These are phyloP conservation scores for Stagonosporopsis rhizophila DNA, from an alignment of 2,329 filamentous ascomycete species.

Conservation along the genomic window DNA sequence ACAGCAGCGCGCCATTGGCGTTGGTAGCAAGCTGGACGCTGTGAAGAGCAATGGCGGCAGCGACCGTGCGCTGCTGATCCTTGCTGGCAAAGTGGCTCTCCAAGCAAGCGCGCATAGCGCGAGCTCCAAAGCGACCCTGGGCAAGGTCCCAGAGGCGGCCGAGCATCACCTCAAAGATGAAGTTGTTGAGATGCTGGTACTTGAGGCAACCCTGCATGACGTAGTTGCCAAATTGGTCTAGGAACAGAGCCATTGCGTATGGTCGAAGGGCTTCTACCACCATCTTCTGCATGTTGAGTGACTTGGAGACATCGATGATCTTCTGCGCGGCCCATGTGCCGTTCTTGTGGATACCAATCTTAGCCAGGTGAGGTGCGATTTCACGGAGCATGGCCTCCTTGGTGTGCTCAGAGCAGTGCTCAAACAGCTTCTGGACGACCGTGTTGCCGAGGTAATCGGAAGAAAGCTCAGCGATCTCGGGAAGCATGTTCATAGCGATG, in stretches of 20 bases:
- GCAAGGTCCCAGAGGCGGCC: slow-evolving; percentile 91
- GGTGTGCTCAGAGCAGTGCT: slow-evolving; percentile 88
- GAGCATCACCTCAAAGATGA: slow-evolving; percentile 98
- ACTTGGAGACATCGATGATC: slow-evolving; percentile 96
- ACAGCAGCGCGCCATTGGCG: slow-evolving; percentile 87
- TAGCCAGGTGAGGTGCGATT: slow-evolving; percentile 89
- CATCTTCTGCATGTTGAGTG: slow-evolving; percentile 78
- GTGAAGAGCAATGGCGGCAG: slow-evolving; percentile 92
- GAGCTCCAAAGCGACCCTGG: slow-evolving; percentile 91
- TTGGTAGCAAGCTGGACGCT: slow-evolving; percentile 97
- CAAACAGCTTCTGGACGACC: slow-evolving; percentile 98
- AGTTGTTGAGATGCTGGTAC: slow-evolving; percentile 89
- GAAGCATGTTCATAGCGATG: slow-evolving; percentile 91
- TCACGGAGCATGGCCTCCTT: slow-evolving; percentile 90
- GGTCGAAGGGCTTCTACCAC: slow-evolving; percentile 85
- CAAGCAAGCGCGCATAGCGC: slow-evolving; percentile 94
- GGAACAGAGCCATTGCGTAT: slow-evolving; percentile 88
- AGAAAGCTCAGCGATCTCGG: slow-evolving; percentile 91
- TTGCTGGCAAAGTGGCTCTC: slow-evolving; percentile 96
- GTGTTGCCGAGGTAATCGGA: slow-evolving; percentile 98
- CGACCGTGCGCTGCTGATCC: slow-evolving; percentile 93
- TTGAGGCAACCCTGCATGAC: slow-evolving; percentile 96
- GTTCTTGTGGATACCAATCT: slow-evolving; percentile 99
- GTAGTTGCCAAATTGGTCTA: slow-evolving; percentile 98
- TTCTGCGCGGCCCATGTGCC: slow-evolving; percentile 99